Evolutionary conservation across 805 yeast species (phyloP), one percentile per base, ranked within the genome.

Genomic region (Pichia manshurica): DNA sequence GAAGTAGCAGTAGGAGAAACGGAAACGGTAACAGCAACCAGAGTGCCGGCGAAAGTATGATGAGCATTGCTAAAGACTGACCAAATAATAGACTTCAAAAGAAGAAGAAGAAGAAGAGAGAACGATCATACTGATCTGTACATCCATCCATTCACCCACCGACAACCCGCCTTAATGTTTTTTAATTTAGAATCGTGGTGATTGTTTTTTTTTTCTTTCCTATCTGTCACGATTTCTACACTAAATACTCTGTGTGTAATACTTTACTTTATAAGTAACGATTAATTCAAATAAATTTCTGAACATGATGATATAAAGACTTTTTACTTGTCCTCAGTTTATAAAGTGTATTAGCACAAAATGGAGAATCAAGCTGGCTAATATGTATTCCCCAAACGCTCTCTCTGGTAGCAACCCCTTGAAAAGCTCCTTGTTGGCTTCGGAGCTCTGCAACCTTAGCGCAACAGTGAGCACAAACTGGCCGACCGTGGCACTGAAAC

Each of bases 401-500:
- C 80, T 60, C 58, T 74, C 78, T 10, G 63, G 63, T 2, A 53
- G 51, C 6, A 64, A 51, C 10, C 54, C 55, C 20, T 46, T 50
- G 49, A 64, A 65, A 3, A 63, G 39, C 5, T 45, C 35, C 19
- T 49, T 48, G 42, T 54, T 49, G 16, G 44, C 60, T 58, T 39
- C 71, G 57, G 50, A 72, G 67, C 49, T 72, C 62, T 90, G 97
- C 60, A 91, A 74, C 60, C 98, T 75, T 60, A 93, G 71, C 51
- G 86, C 76, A 37, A 86, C 87, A 12, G 95, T 80, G 53, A 93
- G 75, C 22, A 93, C 98, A 64, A 93, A 93, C 66, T 93, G 98
- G 13, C 96, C 98, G 44, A 93, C 97, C 39, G 97, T 87, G 20
- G 88, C 72, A 47, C 84, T 78, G 63, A 93, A 93, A 1, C 98